Evolutionary conservation across 768 basidiomycete genomes (phyloP), one percentile per base, ranked within the genome.

Genomic region (Collybia sp.): DNA sequence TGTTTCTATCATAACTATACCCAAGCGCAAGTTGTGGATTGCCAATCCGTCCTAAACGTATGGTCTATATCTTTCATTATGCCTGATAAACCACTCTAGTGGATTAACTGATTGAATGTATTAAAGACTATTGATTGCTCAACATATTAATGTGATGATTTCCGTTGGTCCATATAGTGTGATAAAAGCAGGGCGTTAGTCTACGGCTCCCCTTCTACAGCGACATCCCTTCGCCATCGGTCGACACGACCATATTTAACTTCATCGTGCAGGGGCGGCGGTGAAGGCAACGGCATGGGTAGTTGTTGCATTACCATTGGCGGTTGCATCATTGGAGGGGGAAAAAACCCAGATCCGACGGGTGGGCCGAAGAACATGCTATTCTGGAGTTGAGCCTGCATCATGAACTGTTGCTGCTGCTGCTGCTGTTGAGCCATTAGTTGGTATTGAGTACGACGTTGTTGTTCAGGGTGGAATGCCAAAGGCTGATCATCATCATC

Each of bases 1-100:
- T 52, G 87, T 91, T 25, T 85, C 85, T n/a, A 88, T 91, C 56
- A 78, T 91, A 50, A 83, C 81, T 5, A 73, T 80, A 36, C 89
- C 89, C 15, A 83, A 79, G 59, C 85, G 87, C 53, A 81, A 77
- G 57, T 65, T 92, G 46, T 81, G 80, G 73, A 76, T 91, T 40
- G 75, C 79, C 43, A 92, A 92, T 62, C 86, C 85, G 12, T 75
- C 73, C 52, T 71, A 62, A 67, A 53, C 31, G 34, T 52, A 25
- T 25, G 25, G 8, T 25, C 8, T 25, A 54, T 48, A 16, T 39
- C 36, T 30, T 40, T 40, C 31, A 38, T 25, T 54, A 50, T 47
- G 35, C 31, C 20, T 37, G 45, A 39, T 48, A 46, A 44, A 40
- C 25, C 25, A 25, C 25, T 25, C 4, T 8, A 8, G 25, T 25